A percentile compares a stretch with the other conserved stretches of the same genome.
These are phyloP conservation scores for Phytophthora agathidicida DNA, from an alignment of 352 stramenopile genomes.

Conservation along the genomic window DNA sequence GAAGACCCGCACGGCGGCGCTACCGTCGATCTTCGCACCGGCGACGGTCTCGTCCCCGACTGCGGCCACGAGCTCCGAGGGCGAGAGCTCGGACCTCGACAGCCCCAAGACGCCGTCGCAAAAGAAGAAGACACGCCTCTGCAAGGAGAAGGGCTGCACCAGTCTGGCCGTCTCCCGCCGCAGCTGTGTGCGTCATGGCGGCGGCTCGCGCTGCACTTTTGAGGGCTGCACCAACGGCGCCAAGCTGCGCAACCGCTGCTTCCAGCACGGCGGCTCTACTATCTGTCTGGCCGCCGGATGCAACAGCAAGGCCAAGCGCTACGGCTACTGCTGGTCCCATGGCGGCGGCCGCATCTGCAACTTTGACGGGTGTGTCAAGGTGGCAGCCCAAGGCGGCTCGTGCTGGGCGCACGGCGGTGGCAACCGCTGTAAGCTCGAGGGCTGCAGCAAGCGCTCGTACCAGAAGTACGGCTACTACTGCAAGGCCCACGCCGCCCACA, in stretches of 20 bases:
- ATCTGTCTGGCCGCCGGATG: conserved; percentile 69
- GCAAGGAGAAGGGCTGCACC: conserved; percentile 68
- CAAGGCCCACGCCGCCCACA: conserved; percentile 55
- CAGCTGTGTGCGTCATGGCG: conserved; percentile 65
- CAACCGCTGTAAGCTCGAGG: conserved; percentile 69
- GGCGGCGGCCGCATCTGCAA: conserved; percentile 77
- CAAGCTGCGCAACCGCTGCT: conserved; percentile 79
- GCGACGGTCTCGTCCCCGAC: conserved; percentile 18
- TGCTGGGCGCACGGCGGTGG: conserved; percentile 85
- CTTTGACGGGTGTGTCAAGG: conserved; percentile 59
- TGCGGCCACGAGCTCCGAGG: conserved; percentile 30
- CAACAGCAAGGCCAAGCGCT: conserved; percentile 78
- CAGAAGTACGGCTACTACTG: conserved; percentile 81
- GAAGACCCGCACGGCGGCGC: conserved; percentile 5
- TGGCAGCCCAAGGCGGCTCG: conserved; percentile 66
- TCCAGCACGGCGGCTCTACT: conserved; percentile 78
- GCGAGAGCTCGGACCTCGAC: conserved; percentile 41
- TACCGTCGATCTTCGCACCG: conserved; percentile 29
- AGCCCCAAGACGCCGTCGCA: conserved; percentile 17
- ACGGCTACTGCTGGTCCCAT: conserved; percentile 84
- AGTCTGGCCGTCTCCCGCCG: conserved; percentile 65
- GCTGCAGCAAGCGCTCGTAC: conserved; percentile 76
- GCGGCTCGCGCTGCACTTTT: conserved; percentile 60
- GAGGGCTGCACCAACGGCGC: conserved; percentile 70
- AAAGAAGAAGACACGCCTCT: conserved; percentile 62